A percentile compares a stretch with the other conserved stretches of the same genome.
phyloP scores from a whole-genome alignment of 176 grass and related monocot genomes.

The Tillandsia fasciculata region DNA sequence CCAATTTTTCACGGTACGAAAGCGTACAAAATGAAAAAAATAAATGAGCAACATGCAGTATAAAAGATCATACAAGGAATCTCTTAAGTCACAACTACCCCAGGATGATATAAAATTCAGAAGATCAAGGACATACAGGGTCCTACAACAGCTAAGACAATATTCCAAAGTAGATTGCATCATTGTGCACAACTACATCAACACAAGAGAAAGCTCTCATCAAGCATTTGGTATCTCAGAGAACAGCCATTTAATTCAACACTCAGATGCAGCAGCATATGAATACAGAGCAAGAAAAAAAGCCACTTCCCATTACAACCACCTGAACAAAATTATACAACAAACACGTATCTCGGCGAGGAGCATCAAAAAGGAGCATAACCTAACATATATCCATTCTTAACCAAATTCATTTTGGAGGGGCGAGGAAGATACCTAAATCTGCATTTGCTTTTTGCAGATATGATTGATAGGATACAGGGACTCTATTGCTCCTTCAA shows the following conservation, averaged over 20 bases:
- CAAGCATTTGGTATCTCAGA: neutral
- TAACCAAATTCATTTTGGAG: neutral
- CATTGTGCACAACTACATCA: neutral
- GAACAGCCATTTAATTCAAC: neutral
- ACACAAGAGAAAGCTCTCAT: neutral
- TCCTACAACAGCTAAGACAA: neutral
- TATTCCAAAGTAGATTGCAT: neutral
- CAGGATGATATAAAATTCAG: neutral
- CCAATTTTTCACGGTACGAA: too few species aligned
- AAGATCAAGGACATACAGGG: neutral
- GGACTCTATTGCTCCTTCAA: constrained; percentile 36
- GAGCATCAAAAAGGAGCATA: neutral
- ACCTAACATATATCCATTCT: neutral
- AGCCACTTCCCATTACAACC: neutral
- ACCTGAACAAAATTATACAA: constrained; percentile 2
- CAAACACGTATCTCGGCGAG: neutral
- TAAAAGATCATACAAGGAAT: too few species aligned
- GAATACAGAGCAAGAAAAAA: neutral
- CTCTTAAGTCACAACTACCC: too few species aligned
- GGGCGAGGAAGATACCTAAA: neutral
- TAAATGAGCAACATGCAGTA: too few species aligned
- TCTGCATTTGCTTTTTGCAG: neutral
- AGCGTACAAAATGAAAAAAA: too few species aligned
- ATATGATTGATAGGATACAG: neutral
- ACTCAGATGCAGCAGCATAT: neutral